Conservation (phyloP, 352 stramenopile species). For the Globisporangium viniferum region DNA sequence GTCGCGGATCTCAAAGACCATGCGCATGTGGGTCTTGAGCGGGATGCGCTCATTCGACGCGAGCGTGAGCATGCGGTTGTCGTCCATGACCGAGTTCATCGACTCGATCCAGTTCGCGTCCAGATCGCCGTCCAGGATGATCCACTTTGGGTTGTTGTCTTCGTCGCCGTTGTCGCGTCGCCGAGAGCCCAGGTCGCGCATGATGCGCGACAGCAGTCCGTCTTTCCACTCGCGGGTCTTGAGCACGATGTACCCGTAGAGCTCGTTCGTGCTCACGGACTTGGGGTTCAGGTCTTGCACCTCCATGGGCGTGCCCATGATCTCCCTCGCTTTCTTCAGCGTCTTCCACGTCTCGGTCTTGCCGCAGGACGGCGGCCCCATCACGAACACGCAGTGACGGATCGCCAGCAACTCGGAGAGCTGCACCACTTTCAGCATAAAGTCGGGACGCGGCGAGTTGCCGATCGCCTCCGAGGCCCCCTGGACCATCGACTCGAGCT, state of each 20-base stretch:
- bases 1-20: slow-evolving; percentile 98
- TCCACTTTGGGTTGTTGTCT: slow-evolving; percentile 95
- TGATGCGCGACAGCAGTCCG: slow-evolving; percentile 93
- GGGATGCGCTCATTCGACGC: slow-evolving; percentile 96
- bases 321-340: slow-evolving; percentile 82
- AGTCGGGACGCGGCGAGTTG: slow-evolving; percentile 78
- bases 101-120: slow-evolving; percentile 98
- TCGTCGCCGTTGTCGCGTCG: slow-evolving; percentile 86
- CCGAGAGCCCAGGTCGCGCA: slow-evolving; percentile 92
- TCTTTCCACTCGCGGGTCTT: slow-evolving; percentile 97
- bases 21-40: slow-evolving; percentile 94
- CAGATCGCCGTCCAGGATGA: slow-evolving; percentile 95
- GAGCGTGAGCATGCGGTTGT: slow-evolving; percentile 96
- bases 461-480: slow-evolving; percentile 75
- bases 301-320: slow-evolving; percentile 87
- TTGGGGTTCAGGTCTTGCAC: slow-evolving; percentile 96
- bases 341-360: slow-evolving; percentile 97
- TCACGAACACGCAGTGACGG: slow-evolving; percentile 96
- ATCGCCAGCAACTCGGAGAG: slow-evolving; percentile 94
- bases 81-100: slow-evolving; percentile 98
- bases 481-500: slow-evolving; percentile 90
- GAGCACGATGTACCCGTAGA: slow-evolving; percentile 96
- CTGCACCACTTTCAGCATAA: slow-evolving; percentile 95
- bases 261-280: slow-evolving; percentile 93
- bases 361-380: slow-evolving; percentile 91